A percentile compares a stretch with the other conserved stretches of the same genome.
These are phyloP conservation scores for Aquilaria yunnanensis DNA, from an alignment of 345 rosid species.

Conservation along the genomic window DNA sequence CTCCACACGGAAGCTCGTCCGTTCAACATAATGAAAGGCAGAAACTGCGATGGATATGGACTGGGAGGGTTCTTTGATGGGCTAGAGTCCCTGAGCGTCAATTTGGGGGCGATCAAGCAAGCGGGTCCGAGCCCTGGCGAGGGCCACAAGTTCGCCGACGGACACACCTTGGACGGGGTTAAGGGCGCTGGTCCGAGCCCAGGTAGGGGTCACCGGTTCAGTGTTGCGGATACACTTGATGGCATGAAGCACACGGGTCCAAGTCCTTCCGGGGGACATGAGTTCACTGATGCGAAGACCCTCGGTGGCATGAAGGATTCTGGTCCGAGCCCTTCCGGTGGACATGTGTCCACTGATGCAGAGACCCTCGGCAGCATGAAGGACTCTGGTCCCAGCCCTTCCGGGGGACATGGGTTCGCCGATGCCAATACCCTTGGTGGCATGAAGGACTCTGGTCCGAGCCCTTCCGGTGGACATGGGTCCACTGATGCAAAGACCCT, in stretches of 20 bases:
- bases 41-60: slow-evolving; percentile 10
- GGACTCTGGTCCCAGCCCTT: slow-evolving; percentile 21
- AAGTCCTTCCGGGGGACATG: slow-evolving; percentile 16
- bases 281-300: not conserved
- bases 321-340: slow-evolving; percentile 19
- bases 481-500: slow-evolving; percentile 2
- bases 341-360: slow-evolving; percentile 6
- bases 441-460: slow-evolving; percentile 24
- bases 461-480: slow-evolving; percentile 13
- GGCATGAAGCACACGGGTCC: slow-evolving; percentile 23
- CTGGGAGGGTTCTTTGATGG: slow-evolving; percentile 29
- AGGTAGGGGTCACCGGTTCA: slow-evolving; percentile 14
- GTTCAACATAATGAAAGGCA: slow-evolving; percentile 16
- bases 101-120: slow-evolving; percentile 25
- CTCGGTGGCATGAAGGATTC: slow-evolving; percentile 18
- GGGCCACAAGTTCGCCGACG: slow-evolving; percentile 23
- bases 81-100: slow-evolving; percentile 38
- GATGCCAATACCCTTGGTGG: slow-evolving; percentile 7
- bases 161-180: slow-evolving; percentile 8
- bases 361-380: slow-evolving; percentile 13
- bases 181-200: slow-evolving; percentile 21
- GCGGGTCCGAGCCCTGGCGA: slow-evolving; percentile 34
- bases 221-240: slow-evolving; percentile 1
- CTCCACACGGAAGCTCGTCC: slow-evolving; percentile 34
- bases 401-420: slow-evolving; percentile 7